Evolutionary conservation across 2,329 filamentous ascomycete species (phyloP).

Genomic region (Colletotrichum neosansevieriae): DNA sequence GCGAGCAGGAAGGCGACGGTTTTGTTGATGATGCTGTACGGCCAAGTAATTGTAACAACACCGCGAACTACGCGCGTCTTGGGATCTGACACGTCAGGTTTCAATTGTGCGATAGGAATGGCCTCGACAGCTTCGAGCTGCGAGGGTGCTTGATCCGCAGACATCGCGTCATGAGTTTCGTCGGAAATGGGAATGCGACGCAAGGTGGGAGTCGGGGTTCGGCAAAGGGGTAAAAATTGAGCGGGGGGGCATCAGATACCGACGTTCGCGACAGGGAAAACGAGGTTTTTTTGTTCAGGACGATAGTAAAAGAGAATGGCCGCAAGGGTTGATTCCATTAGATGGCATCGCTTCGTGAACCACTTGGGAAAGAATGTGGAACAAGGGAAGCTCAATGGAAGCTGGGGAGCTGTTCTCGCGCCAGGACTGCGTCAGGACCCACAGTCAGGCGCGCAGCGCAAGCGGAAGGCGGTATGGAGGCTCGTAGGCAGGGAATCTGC

Average conservation of each 20-base stretch:
- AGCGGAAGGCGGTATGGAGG: slow-evolving; percentile 21
- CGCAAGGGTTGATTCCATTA: slow-evolving; percentile 4
- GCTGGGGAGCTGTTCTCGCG: slow-evolving; percentile 24
- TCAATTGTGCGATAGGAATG: slow-evolving; percentile 68
- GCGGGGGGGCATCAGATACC: slow-evolving; percentile 4
- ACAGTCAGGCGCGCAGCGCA: background rate
- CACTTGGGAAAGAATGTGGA: slow-evolving; percentile 21
- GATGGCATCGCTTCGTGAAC: slow-evolving; percentile 27
- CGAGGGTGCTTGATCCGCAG: slow-evolving; percentile 31
- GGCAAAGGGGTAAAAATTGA: slow-evolving; percentile 5
- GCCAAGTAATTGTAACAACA: slow-evolving; percentile 88
- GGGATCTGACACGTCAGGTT: slow-evolving; percentile 58
- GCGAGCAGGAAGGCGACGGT: slow-evolving; percentile 84
- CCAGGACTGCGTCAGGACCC: slow-evolving; percentile 5
- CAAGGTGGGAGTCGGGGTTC: slow-evolving; percentile 9
- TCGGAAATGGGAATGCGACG: background rate
- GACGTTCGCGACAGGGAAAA: background rate
- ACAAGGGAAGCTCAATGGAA: slow-evolving; percentile 30
- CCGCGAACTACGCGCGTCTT: slow-evolving; percentile 69
- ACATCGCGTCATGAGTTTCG: slow-evolving; percentile 40
- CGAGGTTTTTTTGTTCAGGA: background rate
- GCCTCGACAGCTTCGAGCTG: slow-evolving; percentile 38
- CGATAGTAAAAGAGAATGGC: background rate
- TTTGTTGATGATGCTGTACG: slow-evolving; percentile 82
- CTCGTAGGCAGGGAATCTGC: background rate